Evolutionary conservation across 352 stramenopile genomes (phyloP).

Genomic region (Blastocystis sp.): DNA sequence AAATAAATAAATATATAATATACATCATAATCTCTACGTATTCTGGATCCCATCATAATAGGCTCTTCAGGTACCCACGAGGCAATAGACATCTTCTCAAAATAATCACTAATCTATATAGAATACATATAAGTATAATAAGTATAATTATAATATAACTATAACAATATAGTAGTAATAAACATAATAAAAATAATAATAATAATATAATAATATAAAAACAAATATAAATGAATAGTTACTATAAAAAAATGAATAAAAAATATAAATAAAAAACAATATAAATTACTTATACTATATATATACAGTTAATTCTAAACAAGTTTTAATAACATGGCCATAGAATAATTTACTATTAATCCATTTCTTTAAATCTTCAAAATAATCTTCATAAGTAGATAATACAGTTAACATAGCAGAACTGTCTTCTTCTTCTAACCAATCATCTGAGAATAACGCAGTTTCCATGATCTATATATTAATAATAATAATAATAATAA

Average conservation of each 20-base stretch:
- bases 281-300: neutral
- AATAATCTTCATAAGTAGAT: slow-evolving; percentile 14
- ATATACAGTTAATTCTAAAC: slow-evolving; percentile 8
- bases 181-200: too few relatives aligned
- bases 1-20: too few relatives aligned
- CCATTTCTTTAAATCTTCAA: slow-evolving; percentile 20
- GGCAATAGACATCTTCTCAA: too few relatives aligned
- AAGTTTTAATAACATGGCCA: slow-evolving; percentile 2
- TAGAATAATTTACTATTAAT: slow-evolving; percentile 22
- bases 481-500: neutral
- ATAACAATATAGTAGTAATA: too few relatives aligned
- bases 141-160: too few relatives aligned
- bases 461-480: slow-evolving; percentile 4
- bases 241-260: too few relatives aligned
- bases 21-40: slow-evolving; percentile 22
- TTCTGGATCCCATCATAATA: neutral
- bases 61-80: too few relatives aligned
- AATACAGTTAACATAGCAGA: slow-evolving; percentile 8
- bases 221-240: too few relatives aligned
- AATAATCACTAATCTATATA: too few relatives aligned
- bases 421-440: slow-evolving; percentile 10
- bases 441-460: slow-evolving; percentile 8
- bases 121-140: too few relatives aligned
- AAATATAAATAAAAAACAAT: too few relatives aligned
- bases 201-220: too few relatives aligned